Conservation (phyloP, 2,329 filamentous ascomycete species). For the Dothistroma pini region DNA sequence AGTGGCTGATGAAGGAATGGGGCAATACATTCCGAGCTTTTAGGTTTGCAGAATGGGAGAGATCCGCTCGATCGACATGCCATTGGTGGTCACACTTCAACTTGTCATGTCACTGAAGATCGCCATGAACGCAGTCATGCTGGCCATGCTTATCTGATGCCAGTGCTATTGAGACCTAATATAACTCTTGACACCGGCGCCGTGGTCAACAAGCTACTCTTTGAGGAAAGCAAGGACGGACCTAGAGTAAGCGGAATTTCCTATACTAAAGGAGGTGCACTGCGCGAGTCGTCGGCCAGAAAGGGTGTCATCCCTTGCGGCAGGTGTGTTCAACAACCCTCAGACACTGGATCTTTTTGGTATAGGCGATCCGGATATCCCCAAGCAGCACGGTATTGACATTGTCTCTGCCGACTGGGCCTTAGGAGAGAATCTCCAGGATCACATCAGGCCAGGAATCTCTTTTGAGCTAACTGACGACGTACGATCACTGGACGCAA, state of each 20-base stretch:
- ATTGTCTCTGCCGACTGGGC: slow-evolving; percentile 56
- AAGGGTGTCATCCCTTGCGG: slow-evolving; percentile 44
- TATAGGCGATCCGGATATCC: slow-evolving; percentile 54
- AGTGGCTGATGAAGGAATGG: not conserved
- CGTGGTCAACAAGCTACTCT: not conserved
- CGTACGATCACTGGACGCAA: not conserved
- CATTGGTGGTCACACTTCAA: not conserved
- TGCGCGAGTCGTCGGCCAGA: not conserved
- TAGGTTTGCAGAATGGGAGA: not conserved
- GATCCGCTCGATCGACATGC: not conserved
- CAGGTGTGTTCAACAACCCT: slow-evolving; percentile 59
- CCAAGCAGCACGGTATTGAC: slow-evolving; percentile 51
- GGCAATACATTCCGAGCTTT: not conserved
- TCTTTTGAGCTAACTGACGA: not conserved
- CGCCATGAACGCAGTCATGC: not conserved
- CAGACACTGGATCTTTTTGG: slow-evolving; percentile 64
- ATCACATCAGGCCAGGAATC: slow-evolving; percentile 40
- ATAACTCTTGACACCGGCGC: not conserved
- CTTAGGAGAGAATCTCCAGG: slow-evolving; percentile 61
- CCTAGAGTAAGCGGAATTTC: not conserved
- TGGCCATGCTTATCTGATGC: not conserved
- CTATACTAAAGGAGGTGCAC: not conserved
- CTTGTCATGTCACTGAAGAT: not conserved
- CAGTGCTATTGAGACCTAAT: not conserved
- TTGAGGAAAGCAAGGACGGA: not conserved